Base-by-base conservation (phyloP, 2,329 filamentous ascomycete species). In the Diatrype stigma region DNA sequence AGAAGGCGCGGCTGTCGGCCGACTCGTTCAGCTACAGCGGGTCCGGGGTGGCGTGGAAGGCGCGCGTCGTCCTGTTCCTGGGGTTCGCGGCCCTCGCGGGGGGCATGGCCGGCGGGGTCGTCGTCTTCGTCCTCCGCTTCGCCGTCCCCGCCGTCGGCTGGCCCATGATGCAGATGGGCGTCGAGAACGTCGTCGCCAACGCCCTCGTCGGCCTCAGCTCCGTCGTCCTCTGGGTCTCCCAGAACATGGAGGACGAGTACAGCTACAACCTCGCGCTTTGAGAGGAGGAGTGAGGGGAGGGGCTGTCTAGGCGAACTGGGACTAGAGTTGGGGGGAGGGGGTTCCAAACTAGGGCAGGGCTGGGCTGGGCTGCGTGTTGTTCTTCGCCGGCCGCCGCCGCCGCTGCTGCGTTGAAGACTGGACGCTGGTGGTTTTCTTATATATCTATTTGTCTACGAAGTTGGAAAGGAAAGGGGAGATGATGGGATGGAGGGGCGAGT, bases 201-300 rank as follows among this genome's bases (percentile, higher is more conserved):
- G 81, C 73, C 23, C 70, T 85, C 34, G 82, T 86, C 49, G 82
- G 82, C 48, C 65, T 84, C 50, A 84, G 81, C 69, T 80, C 79
- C 21, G 82, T 85, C 45, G 78, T 86, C 53, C 75, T 87, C 40
- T 87, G 84, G 84, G 70, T 87, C 50, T 84, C 79, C 70, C 84
- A 87, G 74, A 87, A 87, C 62, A 86, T 87, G 80, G 84, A 87
- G 72, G 84, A 86, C 62, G 84, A 87, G 68, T 87, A 86, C 60
- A 78, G 82, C 45, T 87, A 87, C 68, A 86, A 85, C 67, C 69
- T 87, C 58, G 77, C 82, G 53, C 73, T 87, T 56, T 85, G 42
- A 63, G 17, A 64, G 19, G 59, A 48, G n/a, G 12, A 37, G 34
- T 30, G 26, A 30, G 26, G 26, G n/a, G n/a, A n/a, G n/a, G n/a